phyloP scores from a whole-genome alignment of 2,329 filamentous ascomycete species.

The Diaporthe longicolla region DNA sequence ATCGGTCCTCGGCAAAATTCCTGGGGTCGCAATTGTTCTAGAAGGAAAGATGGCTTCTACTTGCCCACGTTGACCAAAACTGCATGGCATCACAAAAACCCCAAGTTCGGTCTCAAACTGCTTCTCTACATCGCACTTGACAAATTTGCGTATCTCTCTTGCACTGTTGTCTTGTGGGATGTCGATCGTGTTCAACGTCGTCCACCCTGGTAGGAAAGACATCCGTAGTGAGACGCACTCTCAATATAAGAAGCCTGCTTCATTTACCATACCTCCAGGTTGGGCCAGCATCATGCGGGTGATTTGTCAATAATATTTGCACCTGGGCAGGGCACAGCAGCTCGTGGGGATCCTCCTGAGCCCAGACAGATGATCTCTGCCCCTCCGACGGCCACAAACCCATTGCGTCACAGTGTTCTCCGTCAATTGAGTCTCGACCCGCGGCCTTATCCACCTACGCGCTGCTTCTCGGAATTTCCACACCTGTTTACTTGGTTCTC shows the following conservation, averaged over 20 bases:
- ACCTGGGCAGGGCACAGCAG: not conserved
- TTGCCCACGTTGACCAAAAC: not conserved
- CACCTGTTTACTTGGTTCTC: slow-evolving; percentile 50
- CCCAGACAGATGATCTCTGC: slow-evolving; percentile 38
- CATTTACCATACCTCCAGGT: not conserved
- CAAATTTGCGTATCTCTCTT: slow-evolving; percentile 6
- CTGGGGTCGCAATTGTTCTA: not conserved
- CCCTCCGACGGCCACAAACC: slow-evolving; percentile 54
- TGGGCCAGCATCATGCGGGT: not conserved
- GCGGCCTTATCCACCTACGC: slow-evolving; percentile 51
- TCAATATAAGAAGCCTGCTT: slow-evolving; percentile 13
- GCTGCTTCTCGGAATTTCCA: slow-evolving; percentile 43
- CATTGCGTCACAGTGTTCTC: slow-evolving; percentile 49
- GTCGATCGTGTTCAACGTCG: slow-evolving; percentile 12
- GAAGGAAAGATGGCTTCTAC: not conserved
- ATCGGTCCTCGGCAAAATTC: not conserved
- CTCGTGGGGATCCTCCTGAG: slow-evolving; percentile 29
- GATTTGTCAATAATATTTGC: not conserved
- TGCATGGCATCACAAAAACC: not conserved
- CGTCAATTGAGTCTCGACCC: slow-evolving; percentile 53
- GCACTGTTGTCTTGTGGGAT: slow-evolving; percentile 17
- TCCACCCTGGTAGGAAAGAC: not conserved
- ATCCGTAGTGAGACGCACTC: not conserved
- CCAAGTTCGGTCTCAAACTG: not conserved
- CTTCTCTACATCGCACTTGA: not conserved